Conservation (phyloP, 2,329 filamentous ascomycete species). For the Blastomyces emzantsi region DNA sequence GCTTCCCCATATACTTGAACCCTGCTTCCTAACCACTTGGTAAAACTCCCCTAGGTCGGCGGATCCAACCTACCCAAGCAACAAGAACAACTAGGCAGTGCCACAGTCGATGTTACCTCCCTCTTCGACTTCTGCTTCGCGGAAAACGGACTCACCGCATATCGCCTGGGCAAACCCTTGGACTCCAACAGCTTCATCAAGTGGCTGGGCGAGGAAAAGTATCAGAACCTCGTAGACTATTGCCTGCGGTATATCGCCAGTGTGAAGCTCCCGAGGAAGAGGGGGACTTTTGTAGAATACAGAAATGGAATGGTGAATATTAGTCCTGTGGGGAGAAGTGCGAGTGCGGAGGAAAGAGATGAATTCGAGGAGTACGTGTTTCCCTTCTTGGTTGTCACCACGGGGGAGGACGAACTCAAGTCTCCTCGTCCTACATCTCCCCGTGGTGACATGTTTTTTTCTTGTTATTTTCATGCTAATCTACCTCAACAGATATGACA, state of each 20-base stretch:
- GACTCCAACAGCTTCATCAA: slow-evolving; percentile 78
- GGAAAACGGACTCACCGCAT: slow-evolving; percentile 92
- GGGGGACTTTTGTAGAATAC: slow-evolving; percentile 60
- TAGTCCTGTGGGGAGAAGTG: slow-evolving; percentile 65
- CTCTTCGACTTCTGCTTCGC: slow-evolving; percentile 98
- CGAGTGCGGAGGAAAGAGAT: slow-evolving; percentile 65
- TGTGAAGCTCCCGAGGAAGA: slow-evolving; percentile 53
- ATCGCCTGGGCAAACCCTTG: slow-evolving; percentile 68
- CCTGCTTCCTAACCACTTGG: slow-evolving; percentile 14
- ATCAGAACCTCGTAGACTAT: slow-evolving; percentile 53
- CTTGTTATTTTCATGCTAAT: not conserved
- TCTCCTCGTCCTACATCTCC: not conserved
- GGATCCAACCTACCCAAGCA: slow-evolving; percentile 89
- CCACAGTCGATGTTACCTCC: slow-evolving; percentile 59
- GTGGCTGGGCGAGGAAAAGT: slow-evolving; percentile 77
- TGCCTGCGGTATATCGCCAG: slow-evolving; percentile 53
- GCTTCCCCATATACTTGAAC: not conserved
- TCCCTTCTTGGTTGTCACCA: not conserved
- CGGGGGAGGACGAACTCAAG: not conserved
- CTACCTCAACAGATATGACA: slow-evolving; percentile 51
- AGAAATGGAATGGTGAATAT: slow-evolving; percentile 59
- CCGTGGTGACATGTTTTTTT: not conserved
- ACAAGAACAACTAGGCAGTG: slow-evolving; percentile 82
- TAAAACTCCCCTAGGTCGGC: slow-evolving; percentile 47
- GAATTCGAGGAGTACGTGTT: slow-evolving; percentile 58